Evolutionary conservation across 2,329 filamentous ascomycete species (phyloP).

Genomic region (Xylaria sp.): DNA sequence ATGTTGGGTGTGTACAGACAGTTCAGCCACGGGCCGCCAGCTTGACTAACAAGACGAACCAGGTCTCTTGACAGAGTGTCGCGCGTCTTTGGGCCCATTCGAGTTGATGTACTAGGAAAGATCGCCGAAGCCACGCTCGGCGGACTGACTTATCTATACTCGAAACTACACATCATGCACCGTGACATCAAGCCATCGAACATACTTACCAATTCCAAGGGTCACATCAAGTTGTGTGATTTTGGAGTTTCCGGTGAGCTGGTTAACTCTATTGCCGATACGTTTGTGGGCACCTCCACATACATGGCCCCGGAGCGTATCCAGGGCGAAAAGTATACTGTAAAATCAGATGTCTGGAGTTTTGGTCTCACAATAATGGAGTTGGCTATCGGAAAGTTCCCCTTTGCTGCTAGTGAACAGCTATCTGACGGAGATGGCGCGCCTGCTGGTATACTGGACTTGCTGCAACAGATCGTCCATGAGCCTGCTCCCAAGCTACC

Average conservation of each 20-base stretch:
- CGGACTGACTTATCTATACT: slow-evolving; percentile 94
- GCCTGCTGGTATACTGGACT: slow-evolving; percentile 93
- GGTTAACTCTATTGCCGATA: slow-evolving; percentile 97
- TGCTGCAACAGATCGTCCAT: slow-evolving; percentile 96
- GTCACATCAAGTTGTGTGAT: slow-evolving; percentile 96
- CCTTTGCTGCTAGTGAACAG: slow-evolving; percentile 82
- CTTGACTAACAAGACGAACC: slow-evolving; percentile 45
- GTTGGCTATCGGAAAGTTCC: slow-evolving; percentile 95
- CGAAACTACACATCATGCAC: slow-evolving; percentile 97
- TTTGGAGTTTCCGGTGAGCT: slow-evolving; percentile 99
- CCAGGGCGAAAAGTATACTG: slow-evolving; percentile 94
- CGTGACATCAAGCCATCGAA: slow-evolving; percentile 99
- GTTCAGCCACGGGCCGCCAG: slow-evolving; percentile 7
- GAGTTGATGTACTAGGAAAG: slow-evolving; percentile 96
- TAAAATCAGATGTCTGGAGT: slow-evolving; percentile 99
- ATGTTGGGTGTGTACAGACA: slow-evolving; percentile 82
- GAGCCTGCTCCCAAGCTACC: slow-evolving; percentile 93
- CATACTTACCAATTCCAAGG: slow-evolving; percentile 92
- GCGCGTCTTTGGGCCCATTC: slow-evolving; percentile 91
- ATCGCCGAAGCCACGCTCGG: slow-evolving; percentile 96
- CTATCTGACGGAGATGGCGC: slow-evolving; percentile 79
- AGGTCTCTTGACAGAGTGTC: slow-evolving; percentile 95
- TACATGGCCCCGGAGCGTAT: slow-evolving; percentile 99
- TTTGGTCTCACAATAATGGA: slow-evolving; percentile 97
- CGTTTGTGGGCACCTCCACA: slow-evolving; percentile 97